Evolutionary conservation across 1,139 yeast species (phyloP).

Genomic region (Diutina scorzettiae): DNA sequence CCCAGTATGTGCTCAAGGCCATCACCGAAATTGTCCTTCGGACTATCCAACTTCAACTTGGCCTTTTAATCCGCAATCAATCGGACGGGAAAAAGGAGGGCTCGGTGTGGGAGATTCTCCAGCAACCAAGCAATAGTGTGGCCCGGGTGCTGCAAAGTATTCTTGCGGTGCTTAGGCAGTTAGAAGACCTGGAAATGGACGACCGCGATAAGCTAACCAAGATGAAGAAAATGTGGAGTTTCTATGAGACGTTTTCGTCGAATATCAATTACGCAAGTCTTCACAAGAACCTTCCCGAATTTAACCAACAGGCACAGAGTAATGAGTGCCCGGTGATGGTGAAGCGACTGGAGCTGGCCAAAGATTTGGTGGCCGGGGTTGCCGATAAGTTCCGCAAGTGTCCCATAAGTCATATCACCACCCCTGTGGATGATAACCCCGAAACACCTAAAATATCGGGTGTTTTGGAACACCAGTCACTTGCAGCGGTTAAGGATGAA

Average conservation of each 20-base stretch:
- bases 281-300: slow-evolving; percentile 11
- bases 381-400: slow-evolving; percentile 9
- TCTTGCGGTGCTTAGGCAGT: neutral
- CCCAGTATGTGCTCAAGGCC: neutral
- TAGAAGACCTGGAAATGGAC: slow-evolving; percentile 11
- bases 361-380: neutral
- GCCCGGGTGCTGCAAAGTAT: neutral
- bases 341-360: slow-evolving; percentile 5
- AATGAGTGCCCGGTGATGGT: slow-evolving; percentile 3
- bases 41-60: neutral
- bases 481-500: neutral
- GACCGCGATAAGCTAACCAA: slow-evolving; percentile 19
- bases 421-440: slow-evolving; percentile 4
- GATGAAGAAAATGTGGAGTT: slow-evolving; percentile 21
- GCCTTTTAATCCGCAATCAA: neutral
- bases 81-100: neutral
- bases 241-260: slow-evolving; percentile 22
- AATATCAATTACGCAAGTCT: slow-evolving; percentile 22
- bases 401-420: slow-evolving; percentile 11
- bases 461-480: slow-evolving; percentile 1
- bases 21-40: neutral
- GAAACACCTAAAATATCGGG: slow-evolving; percentile 6
- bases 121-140: neutral
- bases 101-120: neutral
- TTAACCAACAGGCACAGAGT: neutral